Evolutionary conservation across 148 eudicot species (phyloP), one percentile per base, ranked within the genome.

Genomic region (Spergularia bocconei): DNA sequence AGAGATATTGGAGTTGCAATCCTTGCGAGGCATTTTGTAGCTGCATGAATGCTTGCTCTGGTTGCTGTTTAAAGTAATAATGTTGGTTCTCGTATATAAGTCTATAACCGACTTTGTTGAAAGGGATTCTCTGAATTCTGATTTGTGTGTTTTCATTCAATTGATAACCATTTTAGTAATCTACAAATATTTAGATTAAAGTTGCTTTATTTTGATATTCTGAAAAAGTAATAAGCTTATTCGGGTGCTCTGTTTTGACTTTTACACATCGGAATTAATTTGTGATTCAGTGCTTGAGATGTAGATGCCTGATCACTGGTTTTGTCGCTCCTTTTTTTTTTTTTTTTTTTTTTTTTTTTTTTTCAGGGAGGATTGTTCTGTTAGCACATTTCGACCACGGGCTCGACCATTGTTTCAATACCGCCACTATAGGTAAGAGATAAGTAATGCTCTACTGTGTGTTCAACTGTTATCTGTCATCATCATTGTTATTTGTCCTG

Each of bases 371-470:
- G 97, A 92, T 79, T 85, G 93, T 77, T 88, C 89, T 53, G 79
- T 87, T 57, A 90, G 90, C 88, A 95, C 96, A 44, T 88, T 90
- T 76, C 97, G 97, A 54, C 91, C 97, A 33, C 96, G 97, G 68
- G 87, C 96, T 77, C 89, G 91, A 52, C 97, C 86, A 58, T 89
- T 95, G 74, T 95, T 95, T 80, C 98, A 95, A 79, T 95, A 95
- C 79, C 97, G 98, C 50, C 97, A 90, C 78, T 95, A 92, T 84
- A 92, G 97, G 98, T 92, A 82, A 56, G 71, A 36, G 64, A 67
- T 36, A 72, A 54, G 11, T 59, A 11, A 36, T 65, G 29, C 50
- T 47, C 51, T 36, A 50, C n/a, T 51, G 25, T 48, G 8, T 55
- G 48, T 72, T 58, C 47, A 55, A 56, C 11, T 29, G 11, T n/a